Conservation (phyloP, 164 flowering plant genomes). For the grape (Vitis vinifera) region ASM3070453v1 NC_081811.1:27319501-27320000, state of each 20-base stretch:
- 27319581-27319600: not conserved
- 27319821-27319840: no score
- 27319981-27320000: not conserved
- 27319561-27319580: conserved; percentile 5
- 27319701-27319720: conserved; percentile 4
- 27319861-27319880: not conserved
- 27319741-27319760: not conserved
- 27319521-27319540: conserved; percentile 16
- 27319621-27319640: not conserved
- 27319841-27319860: no score
- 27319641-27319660: conserved; percentile 10
- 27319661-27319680: not conserved
- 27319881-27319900: not conserved
- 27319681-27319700: conserved; percentile 8
- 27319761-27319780: not conserved
- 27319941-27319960: not conserved
- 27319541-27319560: conserved; percentile 29
- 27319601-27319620: not conserved
- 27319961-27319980: not conserved
- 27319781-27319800: not conserved
- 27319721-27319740: not conserved
- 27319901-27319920: not conserved
- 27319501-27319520: conserved; percentile 21
- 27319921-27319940: not conserved
- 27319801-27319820: not conserved